A percentile compares a stretch with the other conserved stretches of the same genome.
Conservation (phyloP, 805 yeast species). For the Ogataea degrootiae region DNA sequence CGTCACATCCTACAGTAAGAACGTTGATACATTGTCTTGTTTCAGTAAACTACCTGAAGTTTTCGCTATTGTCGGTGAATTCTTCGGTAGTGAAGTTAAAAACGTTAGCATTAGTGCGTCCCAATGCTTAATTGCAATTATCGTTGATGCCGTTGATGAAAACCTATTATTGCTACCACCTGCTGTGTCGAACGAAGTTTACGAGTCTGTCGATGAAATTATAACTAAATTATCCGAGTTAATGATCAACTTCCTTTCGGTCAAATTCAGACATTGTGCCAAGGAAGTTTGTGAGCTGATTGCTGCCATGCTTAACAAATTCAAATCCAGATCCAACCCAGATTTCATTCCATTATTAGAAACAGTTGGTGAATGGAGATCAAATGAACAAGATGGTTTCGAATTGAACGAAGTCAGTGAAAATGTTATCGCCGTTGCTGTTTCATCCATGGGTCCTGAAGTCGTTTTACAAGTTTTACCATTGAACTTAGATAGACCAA, state of each 20-base stretch:
- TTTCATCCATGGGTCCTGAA: conserved; percentile 82
- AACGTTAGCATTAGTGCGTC: conserved; percentile 69
- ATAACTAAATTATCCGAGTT: conserved; percentile 49
- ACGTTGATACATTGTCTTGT: conserved; percentile 46
- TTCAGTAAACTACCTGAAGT: conserved; percentile 52
- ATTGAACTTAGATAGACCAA: conserved; percentile 61
- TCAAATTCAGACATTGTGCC: conserved; percentile 73
- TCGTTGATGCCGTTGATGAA: conserved; percentile 64
- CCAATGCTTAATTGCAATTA: conserved; percentile 78
- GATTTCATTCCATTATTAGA: conserved; percentile 62
- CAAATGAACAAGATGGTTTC: conserved; percentile 65
- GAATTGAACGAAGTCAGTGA: conserved; percentile 74
- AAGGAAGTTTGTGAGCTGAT: conserved; percentile 68
- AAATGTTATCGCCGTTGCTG: conserved; percentile 71
- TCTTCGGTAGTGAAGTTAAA: conserved; percentile 62
- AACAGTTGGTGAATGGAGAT: conserved; percentile 81
- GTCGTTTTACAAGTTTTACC: conserved; percentile 72
- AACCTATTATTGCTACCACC: conserved; percentile 51
- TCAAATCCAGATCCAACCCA: conserved; percentile 65
- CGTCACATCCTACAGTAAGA: conserved; percentile 45
- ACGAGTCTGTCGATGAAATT: conserved; percentile 52
- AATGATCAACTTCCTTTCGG: conserved; percentile 53
- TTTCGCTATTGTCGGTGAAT: conserved; percentile 55
- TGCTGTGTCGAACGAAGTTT: conserved; percentile 41
- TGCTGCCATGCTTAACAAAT: conserved; percentile 54